Evolutionary conservation across 768 basidiomycete genomes (phyloP), one percentile per base, ranked within the genome.

Genomic region (Mycena filopes): DNA sequence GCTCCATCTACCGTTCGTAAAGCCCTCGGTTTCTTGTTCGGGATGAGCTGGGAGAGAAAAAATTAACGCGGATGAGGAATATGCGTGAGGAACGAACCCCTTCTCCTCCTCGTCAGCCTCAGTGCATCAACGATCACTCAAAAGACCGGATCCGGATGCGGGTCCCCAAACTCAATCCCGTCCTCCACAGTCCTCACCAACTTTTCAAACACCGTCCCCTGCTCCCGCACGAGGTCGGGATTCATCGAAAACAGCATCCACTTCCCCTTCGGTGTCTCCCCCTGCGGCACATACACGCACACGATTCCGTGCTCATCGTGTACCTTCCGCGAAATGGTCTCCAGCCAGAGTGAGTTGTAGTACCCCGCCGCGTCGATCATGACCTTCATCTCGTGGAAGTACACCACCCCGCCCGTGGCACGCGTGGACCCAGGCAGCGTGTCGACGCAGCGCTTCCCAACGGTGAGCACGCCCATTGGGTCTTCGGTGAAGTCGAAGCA

Each of bases 1-100:
- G 65, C 65, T 36, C 46, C 42, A 55, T 62, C 65, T 20, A 55
- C 36, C 43, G 55, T 43, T 55, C 45, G 53, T 60, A 58, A 62
- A 62, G 58, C 65, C 65, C 60, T n/a, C n/a, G n/a, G n/a, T n/a
- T n/a, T n/a, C n/a, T 42, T n/a, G n/a, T n/a, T n/a, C n/a, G n/a
- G n/a, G n/a, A n/a, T n/a, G n/a, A n/a, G n/a, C n/a, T n/a, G n/a
- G n/a, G n/a, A n/a, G n/a, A n/a, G n/a, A n/a, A n/a, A n/a, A n/a
- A n/a, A n/a, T n/a, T n/a, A n/a, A n/a, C n/a, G n/a, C n/a, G n/a
- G n/a, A n/a, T n/a, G n/a, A n/a, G n/a, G n/a, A n/a, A n/a, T n/a
- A n/a, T n/a, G n/a, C n/a, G n/a, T n/a, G n/a, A n/a, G n/a, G n/a
- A n/a, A n/a, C n/a, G n/a, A n/a, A n/a, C n/a, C n/a, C n/a, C n/a